Evolutionary conservation across 2,329 filamentous ascomycete genomes (phyloP).

Genomic region (Alternaria tenuissima): DNA sequence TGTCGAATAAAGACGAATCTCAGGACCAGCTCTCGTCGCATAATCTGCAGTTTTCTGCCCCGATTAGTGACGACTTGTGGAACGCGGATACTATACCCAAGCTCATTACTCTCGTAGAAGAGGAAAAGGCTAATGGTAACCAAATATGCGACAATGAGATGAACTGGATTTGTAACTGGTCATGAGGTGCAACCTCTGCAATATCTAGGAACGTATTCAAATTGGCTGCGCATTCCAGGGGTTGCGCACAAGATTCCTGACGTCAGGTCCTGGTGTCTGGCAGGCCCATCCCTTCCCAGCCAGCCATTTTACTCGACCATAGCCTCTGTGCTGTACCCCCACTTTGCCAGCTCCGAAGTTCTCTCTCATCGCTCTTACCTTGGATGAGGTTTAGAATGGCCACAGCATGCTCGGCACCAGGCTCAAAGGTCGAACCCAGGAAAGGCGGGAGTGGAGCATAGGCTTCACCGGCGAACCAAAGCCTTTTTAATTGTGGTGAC

Average conservation of each 20-base stretch:
- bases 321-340: too few relatives aligned
- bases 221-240: conserved; percentile 6
- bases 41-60: not conserved
- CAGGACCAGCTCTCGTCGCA: not conserved
- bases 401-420: too few relatives aligned
- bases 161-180: not conserved
- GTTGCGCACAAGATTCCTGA: conserved; percentile 20
- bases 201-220: conserved; percentile 7
- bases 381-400: too few relatives aligned
- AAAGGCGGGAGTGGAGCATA: too few relatives aligned
- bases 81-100: not conserved
- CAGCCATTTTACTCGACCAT: too few relatives aligned
- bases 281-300: too few relatives aligned
- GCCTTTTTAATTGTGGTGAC: too few relatives aligned
- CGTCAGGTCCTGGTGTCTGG: not conserved
- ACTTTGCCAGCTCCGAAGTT: too few relatives aligned
- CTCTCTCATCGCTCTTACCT: too few relatives aligned
- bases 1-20: not conserved
- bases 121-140: not conserved
- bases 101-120: not conserved
- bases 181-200: not conserved
- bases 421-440: too few relatives aligned
- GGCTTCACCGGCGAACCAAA: too few relatives aligned
- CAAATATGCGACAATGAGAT: not conserved
- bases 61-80: not conserved